phyloP scores from a whole-genome alignment of 306 rosid species.

The Sindora glabra region DNA sequence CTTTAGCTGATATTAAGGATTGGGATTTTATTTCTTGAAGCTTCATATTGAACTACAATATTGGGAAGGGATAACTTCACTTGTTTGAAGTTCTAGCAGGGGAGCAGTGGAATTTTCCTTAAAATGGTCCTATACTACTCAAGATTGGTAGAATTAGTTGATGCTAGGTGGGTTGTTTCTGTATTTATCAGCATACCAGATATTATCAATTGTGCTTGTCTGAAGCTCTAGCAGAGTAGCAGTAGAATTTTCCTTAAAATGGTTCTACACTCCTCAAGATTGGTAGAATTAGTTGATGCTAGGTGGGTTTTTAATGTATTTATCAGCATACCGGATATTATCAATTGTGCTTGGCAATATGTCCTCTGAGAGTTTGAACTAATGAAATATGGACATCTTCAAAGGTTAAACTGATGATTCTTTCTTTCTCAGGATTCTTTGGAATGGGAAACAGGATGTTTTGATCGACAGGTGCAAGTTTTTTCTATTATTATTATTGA shows the following conservation, averaged over 20 bases:
- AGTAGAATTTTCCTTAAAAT: too few relatives aligned
- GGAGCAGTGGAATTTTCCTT: background rate
- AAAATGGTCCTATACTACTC: background rate
- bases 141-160: too few relatives aligned
- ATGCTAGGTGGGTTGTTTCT: too few relatives aligned
- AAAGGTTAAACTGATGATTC: background rate
- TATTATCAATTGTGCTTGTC: too few relatives aligned
- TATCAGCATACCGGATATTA: too few relatives aligned
- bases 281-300: too few relatives aligned
- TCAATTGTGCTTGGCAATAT: too few relatives aligned
- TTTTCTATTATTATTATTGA: background rate
- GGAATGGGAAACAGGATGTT: conserved; percentile 93
- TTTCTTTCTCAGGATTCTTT: conserved; percentile 74
- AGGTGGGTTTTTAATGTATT: too few relatives aligned
- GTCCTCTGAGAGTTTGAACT: too few relatives aligned
- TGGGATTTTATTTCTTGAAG: background rate
- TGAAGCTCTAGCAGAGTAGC: too few relatives aligned
- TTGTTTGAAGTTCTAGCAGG: background rate
- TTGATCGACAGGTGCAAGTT: conserved; percentile 70
- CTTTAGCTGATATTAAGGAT: background rate
- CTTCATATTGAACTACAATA: background rate
- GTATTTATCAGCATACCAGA: too few relatives aligned
- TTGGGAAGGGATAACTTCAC: background rate
- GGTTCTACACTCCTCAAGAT: too few relatives aligned
- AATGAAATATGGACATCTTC: background rate